Evolutionary conservation across 2,329 filamentous ascomycete genomes (phyloP).

Genomic region (Eutypa lata): DNA sequence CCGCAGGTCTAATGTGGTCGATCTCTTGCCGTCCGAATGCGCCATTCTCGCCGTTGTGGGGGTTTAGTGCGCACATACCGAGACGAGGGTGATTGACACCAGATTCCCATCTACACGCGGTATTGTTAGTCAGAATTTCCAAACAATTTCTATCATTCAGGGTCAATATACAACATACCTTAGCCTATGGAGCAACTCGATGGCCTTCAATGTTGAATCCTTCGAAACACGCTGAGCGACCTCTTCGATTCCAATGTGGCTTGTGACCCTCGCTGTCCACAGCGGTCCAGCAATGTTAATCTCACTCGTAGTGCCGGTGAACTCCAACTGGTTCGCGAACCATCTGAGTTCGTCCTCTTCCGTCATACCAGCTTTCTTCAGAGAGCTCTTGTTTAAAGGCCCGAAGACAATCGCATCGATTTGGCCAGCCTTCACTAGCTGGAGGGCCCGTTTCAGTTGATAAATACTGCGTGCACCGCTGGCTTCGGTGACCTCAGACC

Average conservation of each 20-base stretch:
- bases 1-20: slow-evolving; percentile 27
- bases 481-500: slow-evolving; percentile 21
- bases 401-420: slow-evolving; percentile 31
- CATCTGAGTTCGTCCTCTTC: slow-evolving; percentile 33
- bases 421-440: slow-evolving; percentile 21
- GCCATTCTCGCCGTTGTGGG: slow-evolving; percentile 32
- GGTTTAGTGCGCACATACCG: slow-evolving; percentile 31
- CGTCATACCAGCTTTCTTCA: slow-evolving; percentile 31
- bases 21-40: slow-evolving; percentile 31
- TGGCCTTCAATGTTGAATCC: slow-evolving; percentile 20
- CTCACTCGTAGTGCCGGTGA: slow-evolving; percentile 27
- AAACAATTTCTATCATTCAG: not conserved
- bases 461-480: slow-evolving; percentile 23
- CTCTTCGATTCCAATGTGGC: slow-evolving; percentile 28
- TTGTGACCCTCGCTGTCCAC: slow-evolving; percentile 30
- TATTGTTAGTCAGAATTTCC: not conserved
- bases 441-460: slow-evolving; percentile 25
- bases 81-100: slow-evolving; percentile 27
- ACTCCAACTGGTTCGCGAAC: slow-evolving; percentile 31
- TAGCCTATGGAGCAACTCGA: slow-evolving; percentile 25
- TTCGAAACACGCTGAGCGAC: slow-evolving; percentile 25
- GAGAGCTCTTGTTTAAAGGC: slow-evolving; percentile 31
- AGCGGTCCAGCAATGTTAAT: slow-evolving; percentile 28
- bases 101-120: slow-evolving; percentile 23
- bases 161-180: slow-evolving; percentile 7